Conservation (phyloP, 345 rosid species). For the Reutealis trisperma region DNA sequence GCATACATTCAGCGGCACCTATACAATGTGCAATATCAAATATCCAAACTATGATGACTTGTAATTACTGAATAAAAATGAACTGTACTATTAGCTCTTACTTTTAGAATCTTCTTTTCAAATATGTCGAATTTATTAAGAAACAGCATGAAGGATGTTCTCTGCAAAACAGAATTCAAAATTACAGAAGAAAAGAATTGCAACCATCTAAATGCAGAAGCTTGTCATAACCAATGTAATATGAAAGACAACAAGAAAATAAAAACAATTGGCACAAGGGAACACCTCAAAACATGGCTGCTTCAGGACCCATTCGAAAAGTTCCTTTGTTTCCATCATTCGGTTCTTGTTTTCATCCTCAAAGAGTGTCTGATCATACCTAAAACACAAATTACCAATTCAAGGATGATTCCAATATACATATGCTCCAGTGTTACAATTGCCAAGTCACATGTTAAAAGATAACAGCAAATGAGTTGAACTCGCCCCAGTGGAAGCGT, state of each 20-base stretch:
- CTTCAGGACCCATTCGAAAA: constrained; percentile 95
- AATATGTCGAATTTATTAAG: constrained; percentile 95
- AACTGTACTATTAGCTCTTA: constrained; percentile 34
- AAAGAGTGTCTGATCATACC: constrained; percentile 93
- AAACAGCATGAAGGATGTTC: constrained; percentile 97
- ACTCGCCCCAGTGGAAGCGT: neutral
- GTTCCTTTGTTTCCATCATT: constrained; percentile 92
- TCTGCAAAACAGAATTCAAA: constrained; percentile 50
- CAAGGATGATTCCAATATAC: neutral
- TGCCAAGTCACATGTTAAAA: neutral
- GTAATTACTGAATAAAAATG: neutral
- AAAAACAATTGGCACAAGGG: neutral
- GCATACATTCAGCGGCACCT: constrained; percentile 88
- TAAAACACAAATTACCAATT: constrained; percentile 27
- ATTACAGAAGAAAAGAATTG: neutral
- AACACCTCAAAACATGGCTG: constrained; percentile 97
- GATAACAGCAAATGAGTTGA: neutral
- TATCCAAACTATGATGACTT: constrained; percentile 2
- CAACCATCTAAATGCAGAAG: neutral
- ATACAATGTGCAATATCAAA: constrained; percentile 17
- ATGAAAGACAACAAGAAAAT: neutral
- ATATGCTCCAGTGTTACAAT: neutral
- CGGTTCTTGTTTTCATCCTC: constrained; percentile 91
- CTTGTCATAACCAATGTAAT: neutral
- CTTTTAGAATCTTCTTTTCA: constrained; percentile 88